phyloP scores from a whole-genome alignment of 495 filamentous ascomycete species.

The Xylaria telfairii region DNA sequence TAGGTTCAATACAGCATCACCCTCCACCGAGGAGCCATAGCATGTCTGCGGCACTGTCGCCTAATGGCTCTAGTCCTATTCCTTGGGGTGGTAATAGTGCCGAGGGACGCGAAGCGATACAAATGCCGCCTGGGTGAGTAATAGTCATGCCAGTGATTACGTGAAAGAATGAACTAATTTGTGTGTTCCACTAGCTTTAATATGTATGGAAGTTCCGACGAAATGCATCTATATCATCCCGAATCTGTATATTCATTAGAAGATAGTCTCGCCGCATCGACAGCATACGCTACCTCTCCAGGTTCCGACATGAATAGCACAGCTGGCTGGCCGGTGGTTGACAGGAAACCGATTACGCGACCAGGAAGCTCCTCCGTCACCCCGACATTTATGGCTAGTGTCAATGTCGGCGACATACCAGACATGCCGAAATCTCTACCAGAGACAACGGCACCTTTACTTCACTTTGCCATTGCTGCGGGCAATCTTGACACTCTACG shows the following conservation, averaged over 20 bases:
- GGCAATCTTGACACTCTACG: conserved; percentile 39
- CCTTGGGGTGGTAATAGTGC: conserved; percentile 34
- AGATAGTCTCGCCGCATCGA: conserved; percentile 32
- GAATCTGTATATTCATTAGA: conserved; percentile 39
- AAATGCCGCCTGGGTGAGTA: conserved; percentile 35
- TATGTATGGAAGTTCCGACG: conserved; percentile 34
- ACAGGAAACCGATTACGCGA: conserved; percentile 31
- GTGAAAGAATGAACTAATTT: background rate
- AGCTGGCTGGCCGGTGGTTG: conserved; percentile 34
- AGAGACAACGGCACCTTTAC: conserved; percentile 40
- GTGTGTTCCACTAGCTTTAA: conserved; percentile 27
- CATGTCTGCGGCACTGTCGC: conserved; percentile 36
- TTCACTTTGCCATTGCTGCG: conserved; percentile 40
- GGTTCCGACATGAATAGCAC: conserved; percentile 38
- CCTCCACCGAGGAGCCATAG: conserved; percentile 38
- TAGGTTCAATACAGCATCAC: conserved; percentile 30
- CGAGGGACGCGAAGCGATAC: conserved; percentile 32
- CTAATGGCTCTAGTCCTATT: conserved; percentile 34
- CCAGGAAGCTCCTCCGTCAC: conserved; percentile 36
- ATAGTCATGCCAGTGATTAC: background rate
- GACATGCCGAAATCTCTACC: conserved; percentile 35
- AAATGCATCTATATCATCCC: conserved; percentile 36
- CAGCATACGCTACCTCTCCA: conserved; percentile 37
- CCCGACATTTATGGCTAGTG: conserved; percentile 30
- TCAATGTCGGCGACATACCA: conserved; percentile 28